Conservation (phyloP, 1,139 yeast species). For the Schwanniomyces etchellsii region DNA sequence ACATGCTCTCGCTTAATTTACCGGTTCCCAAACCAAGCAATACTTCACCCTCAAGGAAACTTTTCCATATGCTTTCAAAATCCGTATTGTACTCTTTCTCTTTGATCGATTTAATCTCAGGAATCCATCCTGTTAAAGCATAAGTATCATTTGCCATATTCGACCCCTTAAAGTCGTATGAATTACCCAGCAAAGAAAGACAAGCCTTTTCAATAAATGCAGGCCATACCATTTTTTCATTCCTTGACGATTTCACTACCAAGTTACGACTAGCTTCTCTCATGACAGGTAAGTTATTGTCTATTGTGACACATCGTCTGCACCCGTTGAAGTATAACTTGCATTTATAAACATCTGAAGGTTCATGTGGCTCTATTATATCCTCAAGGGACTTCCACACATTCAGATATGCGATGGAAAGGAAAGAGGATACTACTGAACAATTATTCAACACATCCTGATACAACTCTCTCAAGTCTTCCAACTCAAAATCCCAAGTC, state of each 20-base stretch:
- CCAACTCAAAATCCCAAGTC: constrained; percentile 14
- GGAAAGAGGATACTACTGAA: constrained; percentile 65
- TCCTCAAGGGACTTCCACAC: constrained; percentile 10
- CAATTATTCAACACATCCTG: constrained; percentile 68
- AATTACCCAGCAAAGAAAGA: constrained; percentile 53
- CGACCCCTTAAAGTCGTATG: constrained; percentile 68
- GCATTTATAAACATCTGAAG: constrained; percentile 30
- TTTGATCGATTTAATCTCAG: constrained; percentile 48
- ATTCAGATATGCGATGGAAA: constrained; percentile 30
- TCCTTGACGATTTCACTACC: constrained; percentile 35
- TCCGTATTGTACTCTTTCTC: constrained; percentile 19
- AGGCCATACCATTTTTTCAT: constrained; percentile 51
- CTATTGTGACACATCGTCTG: constrained; percentile 43
- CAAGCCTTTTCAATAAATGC: constrained; percentile 75
- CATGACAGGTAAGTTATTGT: constrained; percentile 36
- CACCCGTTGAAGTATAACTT: constrained; percentile 53
- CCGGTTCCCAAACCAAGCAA: constrained; percentile 72
- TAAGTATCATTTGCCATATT: constrained; percentile 74
- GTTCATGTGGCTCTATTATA: constrained; percentile 22
- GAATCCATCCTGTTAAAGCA: constrained; percentile 66
- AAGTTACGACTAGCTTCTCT: constrained; percentile 16
- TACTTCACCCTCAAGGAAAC: constrained; percentile 29
- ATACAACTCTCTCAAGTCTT: constrained; percentile 23
- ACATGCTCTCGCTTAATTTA: constrained; percentile 30
- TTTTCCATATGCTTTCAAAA: constrained; percentile 27